These are phyloP conservation scores for Neurospora africana DNA, from an alignment of 495 filamentous ascomycete species.

Conservation along the genomic window DNA sequence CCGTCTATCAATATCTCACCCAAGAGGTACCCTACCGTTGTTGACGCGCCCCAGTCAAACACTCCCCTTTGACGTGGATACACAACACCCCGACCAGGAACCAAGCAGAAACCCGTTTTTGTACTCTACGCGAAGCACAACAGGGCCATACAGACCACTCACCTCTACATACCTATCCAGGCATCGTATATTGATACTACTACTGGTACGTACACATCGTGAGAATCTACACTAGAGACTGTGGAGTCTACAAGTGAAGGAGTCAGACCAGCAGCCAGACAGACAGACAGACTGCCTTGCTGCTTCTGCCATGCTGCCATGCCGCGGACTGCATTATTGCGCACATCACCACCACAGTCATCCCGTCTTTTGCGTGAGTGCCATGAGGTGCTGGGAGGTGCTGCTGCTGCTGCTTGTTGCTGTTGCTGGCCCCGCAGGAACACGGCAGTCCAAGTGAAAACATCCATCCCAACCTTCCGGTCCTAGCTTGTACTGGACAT, in stretches of 20 bases:
- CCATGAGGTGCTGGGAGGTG: not conserved
- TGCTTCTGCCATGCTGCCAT: not conserved
- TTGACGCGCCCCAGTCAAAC: not conserved
- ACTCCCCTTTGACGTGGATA: not conserved
- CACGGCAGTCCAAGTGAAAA: not conserved
- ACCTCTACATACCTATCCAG: not conserved
- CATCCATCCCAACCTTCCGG: not conserved
- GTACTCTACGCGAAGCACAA: not conserved
- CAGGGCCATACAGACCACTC: not conserved
- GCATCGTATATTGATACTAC: not conserved
- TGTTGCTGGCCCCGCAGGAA: not conserved
- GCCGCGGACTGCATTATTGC: not conserved
- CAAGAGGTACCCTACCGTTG: not conserved
- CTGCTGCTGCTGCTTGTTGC: not conserved
- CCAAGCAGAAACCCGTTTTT: conserved; percentile 2
- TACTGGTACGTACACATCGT: not conserved
- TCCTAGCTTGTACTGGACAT: not conserved
- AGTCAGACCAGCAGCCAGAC: no score
- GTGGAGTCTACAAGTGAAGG: not conserved
- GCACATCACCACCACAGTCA: not conserved
- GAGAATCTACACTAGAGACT: not conserved
- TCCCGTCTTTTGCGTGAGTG: not conserved
- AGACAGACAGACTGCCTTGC: not conserved
- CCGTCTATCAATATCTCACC: not conserved
- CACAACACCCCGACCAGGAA: not conserved